phyloP scores from a whole-genome alignment of 2,329 filamentous ascomycete species.

The Xylariaceae sp. region DNA sequence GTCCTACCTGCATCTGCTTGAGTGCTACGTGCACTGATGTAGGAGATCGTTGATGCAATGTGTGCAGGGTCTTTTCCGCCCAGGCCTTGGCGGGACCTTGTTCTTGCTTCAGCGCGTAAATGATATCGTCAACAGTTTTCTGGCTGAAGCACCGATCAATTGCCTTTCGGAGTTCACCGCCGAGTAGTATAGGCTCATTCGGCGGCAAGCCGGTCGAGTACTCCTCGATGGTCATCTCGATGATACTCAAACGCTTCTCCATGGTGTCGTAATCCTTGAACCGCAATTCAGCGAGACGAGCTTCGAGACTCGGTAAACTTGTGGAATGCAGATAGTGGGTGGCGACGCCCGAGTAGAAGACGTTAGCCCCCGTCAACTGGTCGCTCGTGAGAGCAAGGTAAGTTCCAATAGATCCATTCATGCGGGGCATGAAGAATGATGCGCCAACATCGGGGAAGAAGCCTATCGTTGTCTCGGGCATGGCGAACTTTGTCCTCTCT shows the following conservation, averaged over 20 bases:
- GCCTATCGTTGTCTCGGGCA: slow-evolving; percentile 97
- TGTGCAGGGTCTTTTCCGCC: slow-evolving; percentile 72
- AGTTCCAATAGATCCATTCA: slow-evolving; percentile 81
- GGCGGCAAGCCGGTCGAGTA: slow-evolving; percentile 81
- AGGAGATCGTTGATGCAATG: slow-evolving; percentile 73
- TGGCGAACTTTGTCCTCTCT: slow-evolving; percentile 90
- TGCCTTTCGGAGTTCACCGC: slow-evolving; percentile 65
- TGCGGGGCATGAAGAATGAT: slow-evolving; percentile 88
- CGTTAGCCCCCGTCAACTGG: slow-evolving; percentile 73
- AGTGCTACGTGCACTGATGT: slow-evolving; percentile 81
- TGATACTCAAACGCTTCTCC: slow-evolving; percentile 59
- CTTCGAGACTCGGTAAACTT: slow-evolving; percentile 72
- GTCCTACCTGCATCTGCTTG: slow-evolving; percentile 72
- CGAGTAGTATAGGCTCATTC: slow-evolving; percentile 61
- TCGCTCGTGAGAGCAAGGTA: slow-evolving; percentile 92
- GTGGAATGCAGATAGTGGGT: slow-evolving; percentile 96
- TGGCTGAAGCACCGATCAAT: slow-evolving; percentile 80
- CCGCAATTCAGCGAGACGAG: slow-evolving; percentile 78
- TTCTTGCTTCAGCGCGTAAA: slow-evolving; percentile 59
- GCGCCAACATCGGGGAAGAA: slow-evolving; percentile 98
- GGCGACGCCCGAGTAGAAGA: slow-evolving; percentile 84
- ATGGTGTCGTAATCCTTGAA: slow-evolving; percentile 73
- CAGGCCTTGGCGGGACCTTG: slow-evolving; percentile 58
- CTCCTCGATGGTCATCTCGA: slow-evolving; percentile 88
- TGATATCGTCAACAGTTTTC: slow-evolving; percentile 62